Evolutionary conservation across 2,329 filamentous ascomycete species (phyloP).

Genomic region (Alternaria viburni): DNA sequence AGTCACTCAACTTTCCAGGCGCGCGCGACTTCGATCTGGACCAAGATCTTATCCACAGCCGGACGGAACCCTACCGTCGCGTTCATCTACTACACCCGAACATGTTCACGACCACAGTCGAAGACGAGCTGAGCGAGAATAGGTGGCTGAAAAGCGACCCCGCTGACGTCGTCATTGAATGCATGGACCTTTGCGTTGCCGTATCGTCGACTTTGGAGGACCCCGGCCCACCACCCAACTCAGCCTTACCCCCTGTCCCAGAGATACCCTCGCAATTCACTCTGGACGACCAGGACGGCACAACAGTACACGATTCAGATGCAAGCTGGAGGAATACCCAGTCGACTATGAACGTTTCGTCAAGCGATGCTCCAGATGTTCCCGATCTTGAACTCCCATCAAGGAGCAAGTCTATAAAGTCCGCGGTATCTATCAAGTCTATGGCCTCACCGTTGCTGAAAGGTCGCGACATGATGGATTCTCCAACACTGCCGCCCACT

Average conservation of each 20-base stretch:
- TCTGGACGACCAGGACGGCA: constrained; percentile 38
- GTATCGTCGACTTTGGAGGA: constrained; percentile 50
- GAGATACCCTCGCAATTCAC: constrained; percentile 40
- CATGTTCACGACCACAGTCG: constrained; percentile 79
- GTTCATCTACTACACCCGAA: constrained; percentile 82
- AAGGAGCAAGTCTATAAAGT: constrained; percentile 44
- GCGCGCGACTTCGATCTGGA: constrained; percentile 79
- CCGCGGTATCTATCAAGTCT: constrained; percentile 52
- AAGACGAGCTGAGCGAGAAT: constrained; percentile 79
- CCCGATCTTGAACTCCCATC: constrained; percentile 30
- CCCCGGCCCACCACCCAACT: constrained; percentile 55
- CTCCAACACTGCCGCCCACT: constrained; percentile 66
- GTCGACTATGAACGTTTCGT: constrained; percentile 55
- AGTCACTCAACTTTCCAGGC: constrained; percentile 72
- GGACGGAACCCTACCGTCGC: constrained; percentile 76
- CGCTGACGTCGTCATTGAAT: constrained; percentile 79
- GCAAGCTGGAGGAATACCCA: constrained; percentile 62
- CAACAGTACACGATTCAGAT: constrained; percentile 38
- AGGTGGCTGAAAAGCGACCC: constrained; percentile 82
- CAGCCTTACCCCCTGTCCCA: constrained; percentile 54
- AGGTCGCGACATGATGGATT: constrained; percentile 58
- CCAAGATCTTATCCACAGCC: constrained; percentile 75
- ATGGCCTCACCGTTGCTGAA: constrained; percentile 54
- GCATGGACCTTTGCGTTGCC: constrained; percentile 70
- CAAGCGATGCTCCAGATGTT: constrained; percentile 29